Base-by-base conservation (phyloP, 768 basidiomycete species). In the Lactifluus hygrophoroides region DNA sequence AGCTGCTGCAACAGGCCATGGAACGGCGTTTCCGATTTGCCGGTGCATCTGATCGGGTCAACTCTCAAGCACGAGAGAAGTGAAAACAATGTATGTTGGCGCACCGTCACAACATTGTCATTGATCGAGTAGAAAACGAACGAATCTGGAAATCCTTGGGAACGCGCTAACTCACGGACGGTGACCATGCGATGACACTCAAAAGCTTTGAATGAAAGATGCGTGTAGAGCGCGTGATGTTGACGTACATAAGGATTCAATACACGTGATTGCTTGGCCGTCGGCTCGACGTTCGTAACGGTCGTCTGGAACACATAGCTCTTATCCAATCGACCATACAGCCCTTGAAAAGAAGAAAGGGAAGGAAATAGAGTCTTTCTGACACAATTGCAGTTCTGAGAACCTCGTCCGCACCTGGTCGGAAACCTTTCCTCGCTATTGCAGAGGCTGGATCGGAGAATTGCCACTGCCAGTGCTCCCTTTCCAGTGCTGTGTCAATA, bases 1-100 rank as follows among this genome's bases (percentile, higher is more conserved):
- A 0, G 88, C 89, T 21, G 70, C 68, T 16, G 77, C 77, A 5
- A 91, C 72, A 2, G 75, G 85, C 74, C 83, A 79, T 1, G 89
- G 83, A 3, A 90, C 86, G 0, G 88, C 86, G 65, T 90, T 90
- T 14, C 88, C 88, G 60, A 91, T 88, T 57, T 88, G 86, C 28
- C 86, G 76, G 64, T 88, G 86, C 76, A 90, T 85, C 86, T 90
- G 27, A 30, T 38, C 9, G 11, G 32, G 27, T 19, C 10, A 16
- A 19, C 2, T 6, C 40, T 21, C 21, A 4, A 14, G 17, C 21
- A 32, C 9, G 7, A 35, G 28, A 1, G 23, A 13, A 3, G 14
- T 7, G 23, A 19, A 19, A 21, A 19, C 3, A 10, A 23, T 1
- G 21, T 3, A 16, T 23, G 9, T 50, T 19, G 28, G 73, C 84